Evolutionary conservation across 495 filamentous ascomycete genomes (phyloP), one percentile per base, ranked within the genome.

Genomic region (Aspergillus heteromorphus): DNA sequence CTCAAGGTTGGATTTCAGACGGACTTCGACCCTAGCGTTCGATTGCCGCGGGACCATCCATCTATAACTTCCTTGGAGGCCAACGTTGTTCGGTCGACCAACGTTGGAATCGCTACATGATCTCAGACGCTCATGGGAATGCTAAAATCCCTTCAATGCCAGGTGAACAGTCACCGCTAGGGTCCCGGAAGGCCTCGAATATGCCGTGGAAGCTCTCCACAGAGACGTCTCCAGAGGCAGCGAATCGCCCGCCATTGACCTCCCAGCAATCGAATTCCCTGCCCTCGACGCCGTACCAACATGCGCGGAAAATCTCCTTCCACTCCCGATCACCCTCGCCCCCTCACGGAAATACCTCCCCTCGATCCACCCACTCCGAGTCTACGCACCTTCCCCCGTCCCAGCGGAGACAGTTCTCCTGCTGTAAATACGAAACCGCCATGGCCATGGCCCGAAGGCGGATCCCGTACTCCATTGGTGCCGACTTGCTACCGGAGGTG

Each of bases 241-340:
- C 69, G 23, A 56, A 61, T 56, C 75, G 74, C 14, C 77, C 75
- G 47, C 66, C 70, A 40, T 68, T 79, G 49, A 67, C 64, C n/a
- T 74, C 82, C 13, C 76, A 86, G 31, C 91, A 95, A 54, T 95
- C 93, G 10, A 95, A 79, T 64, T 97, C 93, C 16, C 85, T 98
- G 18, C 93, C 93, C 0, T 95, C 93, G 4, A 98, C 93, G 0
- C 93, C 93, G 4, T 91, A 90, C 56, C 91, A 97, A 65, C 86
- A 89, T 67, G 80, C 91, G 59, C 83, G 90, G 58, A 87, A 90
- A 59, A 85, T 90, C 62, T 88, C 88, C 16, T 91, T 88, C 55
- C 83, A 85, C 65, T 92, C 89, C 19, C 80, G 91, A 51, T 91
- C 93, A 45, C 92, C 88, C 11, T 97, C 92, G 4, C 92, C 92